Conservation (phyloP, 257 asterid species). For the Penstemon newberryi region DNA sequence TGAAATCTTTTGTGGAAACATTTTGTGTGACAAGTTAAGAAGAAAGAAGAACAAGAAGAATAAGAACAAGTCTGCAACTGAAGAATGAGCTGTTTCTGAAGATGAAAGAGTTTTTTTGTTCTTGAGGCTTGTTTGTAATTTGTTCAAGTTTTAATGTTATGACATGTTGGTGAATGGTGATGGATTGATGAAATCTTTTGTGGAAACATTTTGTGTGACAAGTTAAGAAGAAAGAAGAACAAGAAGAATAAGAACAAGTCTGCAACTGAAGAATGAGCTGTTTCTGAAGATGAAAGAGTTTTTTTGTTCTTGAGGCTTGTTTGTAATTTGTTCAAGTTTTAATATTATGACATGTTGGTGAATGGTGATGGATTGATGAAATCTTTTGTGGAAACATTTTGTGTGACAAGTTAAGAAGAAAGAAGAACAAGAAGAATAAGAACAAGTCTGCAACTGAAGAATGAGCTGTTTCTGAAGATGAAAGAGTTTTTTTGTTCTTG, state of each 20-base stretch:
- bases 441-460: background rate
- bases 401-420: constrained; percentile 38
- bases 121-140: too few species aligned
- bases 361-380: too few species aligned
- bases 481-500: too few species aligned
- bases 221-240: constrained; percentile 35
- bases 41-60: constrained; percentile 36
- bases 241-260: constrained; percentile 26
- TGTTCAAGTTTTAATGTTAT: too few species aligned
- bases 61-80: constrained; percentile 11
- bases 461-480: background rate
- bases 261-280: background rate
- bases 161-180: too few species aligned
- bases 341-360: too few species aligned
- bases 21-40: constrained; percentile 35
- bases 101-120: too few species aligned
- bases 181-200: too few species aligned
- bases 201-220: constrained; percentile 40
- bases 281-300: background rate
- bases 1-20: too few species aligned
- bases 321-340: too few species aligned
- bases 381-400: too few species aligned
- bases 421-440: constrained; percentile 32
- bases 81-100: background rate
- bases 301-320: too few species aligned